phyloP scores from a whole-genome alignment of 2,329 filamentous ascomycete species.

The Stemphylium beticola region DNA sequence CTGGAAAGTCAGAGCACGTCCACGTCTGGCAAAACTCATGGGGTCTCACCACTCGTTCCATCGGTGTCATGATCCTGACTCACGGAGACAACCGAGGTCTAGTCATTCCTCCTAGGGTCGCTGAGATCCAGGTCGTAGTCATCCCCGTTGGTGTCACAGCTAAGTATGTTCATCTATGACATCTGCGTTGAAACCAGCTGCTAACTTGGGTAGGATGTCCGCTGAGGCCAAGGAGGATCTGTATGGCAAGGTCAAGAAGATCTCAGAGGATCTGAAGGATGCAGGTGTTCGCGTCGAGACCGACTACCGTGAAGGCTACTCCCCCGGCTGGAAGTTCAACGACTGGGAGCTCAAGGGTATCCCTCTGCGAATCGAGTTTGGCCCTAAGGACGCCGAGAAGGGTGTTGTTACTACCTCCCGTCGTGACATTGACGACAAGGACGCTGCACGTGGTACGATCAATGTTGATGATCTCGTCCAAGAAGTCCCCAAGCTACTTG shows the following conservation, averaged over 20 bases:
- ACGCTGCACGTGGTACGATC: slow-evolving; percentile 64
- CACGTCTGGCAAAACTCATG: slow-evolving; percentile 99
- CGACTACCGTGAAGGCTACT: slow-evolving; percentile 86
- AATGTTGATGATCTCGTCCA: slow-evolving; percentile 74
- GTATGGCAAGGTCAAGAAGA: slow-evolving; percentile 74
- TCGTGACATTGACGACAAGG: slow-evolving; percentile 83
- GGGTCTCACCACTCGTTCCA: slow-evolving; percentile 95
- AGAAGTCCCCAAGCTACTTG: slow-evolving; percentile 79
- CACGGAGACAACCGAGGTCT: slow-evolving; percentile 96
- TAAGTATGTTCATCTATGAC: slow-evolving; percentile 64
- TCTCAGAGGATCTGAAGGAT: slow-evolving; percentile 72
- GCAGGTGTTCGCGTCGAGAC: slow-evolving; percentile 78
- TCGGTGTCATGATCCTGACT: slow-evolving; percentile 99
- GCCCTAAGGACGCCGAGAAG: slow-evolving; percentile 89
- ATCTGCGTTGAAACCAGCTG: not conserved
- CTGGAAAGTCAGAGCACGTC: slow-evolving; percentile 70
- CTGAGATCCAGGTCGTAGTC: slow-evolving; percentile 83
- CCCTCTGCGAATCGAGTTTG: slow-evolving; percentile 91
- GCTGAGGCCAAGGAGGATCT: slow-evolving; percentile 80
- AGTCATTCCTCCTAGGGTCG: slow-evolving; percentile 88
- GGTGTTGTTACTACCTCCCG: slow-evolving; percentile 84
- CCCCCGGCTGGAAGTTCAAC: slow-evolving; percentile 97
- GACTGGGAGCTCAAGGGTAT: slow-evolving; percentile 98
- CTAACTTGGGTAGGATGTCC: slow-evolving; percentile 44
- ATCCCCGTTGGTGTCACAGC: slow-evolving; percentile 93